phyloP scores from a whole-genome alignment of 768 basidiomycete genomes.

The Rhodotorula paludigena region DNA sequence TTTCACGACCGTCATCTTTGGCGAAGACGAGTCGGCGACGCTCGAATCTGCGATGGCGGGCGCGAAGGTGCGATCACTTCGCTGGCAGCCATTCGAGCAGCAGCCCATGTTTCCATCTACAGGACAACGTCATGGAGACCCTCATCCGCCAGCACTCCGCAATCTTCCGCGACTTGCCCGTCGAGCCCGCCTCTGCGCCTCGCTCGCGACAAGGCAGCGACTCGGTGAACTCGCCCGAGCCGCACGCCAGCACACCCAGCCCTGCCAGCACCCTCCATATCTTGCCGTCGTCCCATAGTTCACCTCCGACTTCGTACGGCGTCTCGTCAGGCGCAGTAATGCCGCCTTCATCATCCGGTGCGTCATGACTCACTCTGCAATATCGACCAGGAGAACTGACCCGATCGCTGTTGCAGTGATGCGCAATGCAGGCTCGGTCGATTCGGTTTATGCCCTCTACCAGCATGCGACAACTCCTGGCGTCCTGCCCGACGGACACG shows the following conservation, averaged over 20 bases:
- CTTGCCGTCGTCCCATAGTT: no score
- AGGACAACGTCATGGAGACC: slow-evolving; percentile 34
- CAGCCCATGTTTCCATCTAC: background rate
- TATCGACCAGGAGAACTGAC: no score
- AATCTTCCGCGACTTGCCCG: slow-evolving; percentile 23
- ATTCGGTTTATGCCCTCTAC: slow-evolving; percentile 25
- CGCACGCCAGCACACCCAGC: no score
- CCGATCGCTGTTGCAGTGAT: no score
- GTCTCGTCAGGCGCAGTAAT: no score
- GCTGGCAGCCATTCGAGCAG: background rate
- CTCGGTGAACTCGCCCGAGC: background rate
- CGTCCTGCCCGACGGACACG: background rate
- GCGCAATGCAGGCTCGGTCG: slow-evolving; percentile 11
- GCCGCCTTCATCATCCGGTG: background rate
- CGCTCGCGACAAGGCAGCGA: background rate
- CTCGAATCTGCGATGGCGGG: slow-evolving; percentile 21
- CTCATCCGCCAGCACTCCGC: slow-evolving; percentile 18
- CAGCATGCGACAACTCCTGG: slow-evolving; percentile 6
- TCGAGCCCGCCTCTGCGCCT: slow-evolving; percentile 6
- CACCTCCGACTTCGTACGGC: no score
- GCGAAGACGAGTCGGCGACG: slow-evolving; percentile 27
- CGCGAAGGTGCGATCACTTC: background rate
- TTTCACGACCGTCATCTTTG: slow-evolving; percentile 35
- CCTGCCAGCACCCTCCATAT: no score
- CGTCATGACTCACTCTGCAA: no score